phyloP scores from a whole-genome alignment of 495 filamentous ascomycete genomes.

The Articulospora tetracladia region DNA sequence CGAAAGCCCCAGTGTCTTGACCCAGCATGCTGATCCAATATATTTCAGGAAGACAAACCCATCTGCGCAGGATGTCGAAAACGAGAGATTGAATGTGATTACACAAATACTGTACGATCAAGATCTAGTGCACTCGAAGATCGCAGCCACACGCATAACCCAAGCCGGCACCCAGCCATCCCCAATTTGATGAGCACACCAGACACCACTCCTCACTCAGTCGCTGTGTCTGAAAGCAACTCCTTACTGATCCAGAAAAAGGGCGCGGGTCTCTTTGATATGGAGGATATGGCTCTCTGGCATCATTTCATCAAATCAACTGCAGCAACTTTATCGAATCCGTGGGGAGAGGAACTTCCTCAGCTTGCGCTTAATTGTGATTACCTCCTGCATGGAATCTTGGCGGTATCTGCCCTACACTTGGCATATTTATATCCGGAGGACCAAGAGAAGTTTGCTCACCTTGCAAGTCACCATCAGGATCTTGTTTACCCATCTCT shows the following conservation, averaged over 20 bases:
- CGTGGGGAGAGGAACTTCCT: conserved; percentile 5
- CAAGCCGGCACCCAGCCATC: background rate
- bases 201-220: background rate
- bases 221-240: background rate
- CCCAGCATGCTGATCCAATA: background rate
- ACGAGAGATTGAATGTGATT: conserved; percentile 8
- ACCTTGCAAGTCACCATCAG: conserved; percentile 2
- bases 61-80: conserved; percentile 9
- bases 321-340: background rate
- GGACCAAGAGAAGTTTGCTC: background rate
- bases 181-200: background rate
- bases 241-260: background rate
- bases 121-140: background rate
- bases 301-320: conserved; percentile 13
- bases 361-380: conserved; percentile 2
- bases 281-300: conserved; percentile 16
- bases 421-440: conserved; percentile 31
- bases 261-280: conserved; percentile 3
- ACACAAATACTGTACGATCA: background rate
- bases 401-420: conserved; percentile 38
- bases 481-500: conserved; percentile 8
- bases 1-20: background rate
- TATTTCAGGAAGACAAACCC: conserved; percentile 11
- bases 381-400: conserved; percentile 37
- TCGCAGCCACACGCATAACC: background rate